Evolutionary conservation across 2,329 filamentous ascomycete species (phyloP), one percentile per base, ranked within the genome.

Genomic region (Meredithiella fracta): DNA sequence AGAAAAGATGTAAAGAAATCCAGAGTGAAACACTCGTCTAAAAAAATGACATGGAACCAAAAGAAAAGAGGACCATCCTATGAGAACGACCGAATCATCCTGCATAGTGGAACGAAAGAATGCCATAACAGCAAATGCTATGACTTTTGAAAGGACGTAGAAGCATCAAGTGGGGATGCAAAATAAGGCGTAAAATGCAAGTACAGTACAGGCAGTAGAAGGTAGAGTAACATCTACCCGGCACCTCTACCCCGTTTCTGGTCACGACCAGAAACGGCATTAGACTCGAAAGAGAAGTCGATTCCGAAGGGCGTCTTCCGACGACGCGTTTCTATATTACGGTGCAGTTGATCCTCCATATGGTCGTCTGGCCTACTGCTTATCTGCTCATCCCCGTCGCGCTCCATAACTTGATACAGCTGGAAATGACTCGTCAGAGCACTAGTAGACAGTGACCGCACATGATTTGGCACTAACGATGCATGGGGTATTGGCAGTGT

Each of bases 231-330:
- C 9, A 2, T 42, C 22, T n/a, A 29, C 31, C 37, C 40, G 22
- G 31, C 20, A 20, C 53, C 53, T 55, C 44, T 55, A 38, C 56
- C 56, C 8, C 40, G 53, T 47, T 58, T 58, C 25, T 22, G 37
- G 29, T 47, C 47, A 47, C 51, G 53, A 52, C 40, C 34, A 23
- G 17, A 29, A 22, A 20, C 22, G 34, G n/a, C 23, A 34, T 20
- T 37, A 42, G 26, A 47, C 26, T 58, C 56, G n/a, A 40, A 38
- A 51, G 51, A 58, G 23, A 58, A 22, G 25, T 54, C 52, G 4
- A 51, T 58, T 55, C 56, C 56, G 22, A 38, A 47, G n/a, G 56
- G 56, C 8, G 52, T 58, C 53, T 58, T 58, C 17, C 56, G 56
- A 40, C 56, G 56, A 22, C 56, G 53, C 15, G 29, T 55, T 31